phyloP scores from a whole-genome alignment of 306 rosid species.

The Sphenostylis stenocarpa region DNA sequence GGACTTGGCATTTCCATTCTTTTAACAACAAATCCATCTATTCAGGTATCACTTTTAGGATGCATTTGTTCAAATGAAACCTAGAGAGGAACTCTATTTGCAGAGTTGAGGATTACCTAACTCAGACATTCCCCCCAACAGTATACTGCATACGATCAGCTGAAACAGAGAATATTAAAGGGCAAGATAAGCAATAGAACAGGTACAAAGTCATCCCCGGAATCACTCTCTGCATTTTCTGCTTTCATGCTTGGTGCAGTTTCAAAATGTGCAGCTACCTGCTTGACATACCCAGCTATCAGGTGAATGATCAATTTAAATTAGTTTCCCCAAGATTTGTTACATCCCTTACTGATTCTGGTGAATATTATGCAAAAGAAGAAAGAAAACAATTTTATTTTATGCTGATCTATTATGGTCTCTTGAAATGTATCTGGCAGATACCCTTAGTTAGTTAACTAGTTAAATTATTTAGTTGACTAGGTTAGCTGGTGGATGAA shows the following conservation, averaged over 20 bases:
- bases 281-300: conserved; percentile 97
- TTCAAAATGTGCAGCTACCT: conserved; percentile 87
- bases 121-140: conserved; percentile 39
- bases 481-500: not conserved
- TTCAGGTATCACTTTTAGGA: conserved; percentile 58
- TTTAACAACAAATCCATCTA: conserved; percentile 91
- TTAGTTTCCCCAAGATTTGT: conserved; percentile 1
- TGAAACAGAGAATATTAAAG: conserved; percentile 66
- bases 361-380: conserved; percentile 7
- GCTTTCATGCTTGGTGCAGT: conserved; percentile 89
- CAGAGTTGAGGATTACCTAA: conserved; percentile 9
- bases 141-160: conserved; percentile 91
- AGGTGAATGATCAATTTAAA: conserved; percentile 55
- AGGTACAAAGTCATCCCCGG: conserved; percentile 61
- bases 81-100: conserved; percentile 23
- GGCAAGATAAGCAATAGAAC: conserved; percentile 49
- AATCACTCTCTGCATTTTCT: conserved; percentile 76
- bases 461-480: not conserved
- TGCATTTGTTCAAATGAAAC: conserved; percentile 21
- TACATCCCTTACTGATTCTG: not conserved
- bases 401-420: not conserved
- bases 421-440: not conserved
- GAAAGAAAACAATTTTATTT: not conserved
- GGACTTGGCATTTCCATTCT: conserved; percentile 94
- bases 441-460: not conserved